Conservation (phyloP, 2,329 filamentous ascomycete genomes). For the Calonectria henricotiae region DNA sequence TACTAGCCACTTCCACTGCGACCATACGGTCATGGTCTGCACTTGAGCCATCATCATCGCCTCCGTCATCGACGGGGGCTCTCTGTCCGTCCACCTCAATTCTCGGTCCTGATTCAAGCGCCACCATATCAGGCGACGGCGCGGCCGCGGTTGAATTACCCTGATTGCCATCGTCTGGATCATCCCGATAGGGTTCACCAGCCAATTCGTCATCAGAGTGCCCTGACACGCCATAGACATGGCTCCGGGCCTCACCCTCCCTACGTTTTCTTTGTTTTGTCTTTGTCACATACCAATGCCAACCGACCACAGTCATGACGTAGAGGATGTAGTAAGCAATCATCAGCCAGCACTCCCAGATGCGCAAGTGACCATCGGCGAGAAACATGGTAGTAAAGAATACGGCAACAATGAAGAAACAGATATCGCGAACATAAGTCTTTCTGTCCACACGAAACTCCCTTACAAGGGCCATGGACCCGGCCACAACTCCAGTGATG, state of each 20-base stretch:
- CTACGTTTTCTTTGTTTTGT: slow-evolving; percentile 74
- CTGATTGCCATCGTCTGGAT: slow-evolving; percentile 61
- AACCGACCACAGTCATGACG: slow-evolving; percentile 87
- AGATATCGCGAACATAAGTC: slow-evolving; percentile 92
- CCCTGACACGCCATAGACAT: slow-evolving; percentile 75
- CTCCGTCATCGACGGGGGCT: slow-evolving; percentile 57
- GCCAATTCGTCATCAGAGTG: slow-evolving; percentile 69
- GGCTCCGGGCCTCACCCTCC: slow-evolving; percentile 81
- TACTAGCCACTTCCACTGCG: slow-evolving; percentile 88
- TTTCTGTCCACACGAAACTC: slow-evolving; percentile 93
- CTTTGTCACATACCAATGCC: slow-evolving; percentile 89
- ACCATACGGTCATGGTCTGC: slow-evolving; percentile 75
- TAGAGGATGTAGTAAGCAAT: slow-evolving; percentile 93
- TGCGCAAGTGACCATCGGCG: slow-evolving; percentile 84
- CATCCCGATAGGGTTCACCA: slow-evolving; percentile 76
- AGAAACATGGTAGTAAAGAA: slow-evolving; percentile 91
- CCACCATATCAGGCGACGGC: slow-evolving; percentile 59
- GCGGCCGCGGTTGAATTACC: slow-evolving; percentile 39
- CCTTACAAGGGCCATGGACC: slow-evolving; percentile 96
- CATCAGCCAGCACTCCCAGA: slow-evolving; percentile 95
- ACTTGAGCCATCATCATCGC: slow-evolving; percentile 64
- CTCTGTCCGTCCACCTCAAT: slow-evolving; percentile 65
- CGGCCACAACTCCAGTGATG: slow-evolving; percentile 96
- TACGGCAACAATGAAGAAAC: slow-evolving; percentile 91
- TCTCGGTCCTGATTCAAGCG: slow-evolving; percentile 64